Percentiles rank a stretch among this genome's conserved stretches.
Conservation (phyloP, 108 stramenopile genomes). For the Nitzschia inconspicua region DNA sequence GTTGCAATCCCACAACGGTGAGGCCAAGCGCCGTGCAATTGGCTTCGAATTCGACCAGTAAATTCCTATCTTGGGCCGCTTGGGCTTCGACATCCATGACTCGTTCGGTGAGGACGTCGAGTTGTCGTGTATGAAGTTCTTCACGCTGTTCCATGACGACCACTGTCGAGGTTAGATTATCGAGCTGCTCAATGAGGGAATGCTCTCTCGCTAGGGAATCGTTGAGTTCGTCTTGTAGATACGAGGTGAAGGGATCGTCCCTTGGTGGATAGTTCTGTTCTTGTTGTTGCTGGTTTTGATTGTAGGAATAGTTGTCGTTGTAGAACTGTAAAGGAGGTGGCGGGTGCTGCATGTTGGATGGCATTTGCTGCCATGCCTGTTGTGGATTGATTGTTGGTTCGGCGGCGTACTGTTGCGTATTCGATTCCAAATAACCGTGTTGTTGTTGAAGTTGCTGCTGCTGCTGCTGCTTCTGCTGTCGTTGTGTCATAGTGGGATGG, state of each 20-base stretch:
- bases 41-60: constrained; percentile 48
- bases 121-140: constrained; percentile 45
- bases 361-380: too few relatives aligned
- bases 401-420: too few relatives aligned
- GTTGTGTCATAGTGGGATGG: too few relatives aligned
- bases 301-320: constrained; percentile 15
- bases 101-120: constrained; percentile 74
- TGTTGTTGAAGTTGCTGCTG: too few relatives aligned
- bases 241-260: neutral
- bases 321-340: neutral
- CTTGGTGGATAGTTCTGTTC: constrained; percentile 8
- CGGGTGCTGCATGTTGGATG: too few relatives aligned
- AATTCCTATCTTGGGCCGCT: constrained; percentile 52
- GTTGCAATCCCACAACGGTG: constrained; percentile 34
- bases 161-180: constrained; percentile 39
- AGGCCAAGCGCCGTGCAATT: constrained; percentile 61
- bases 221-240: constrained; percentile 33
- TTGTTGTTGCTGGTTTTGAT: constrained; percentile 14
- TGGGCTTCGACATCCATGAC: constrained; percentile 61
- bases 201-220: constrained; percentile 27
- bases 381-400: too few relatives aligned
- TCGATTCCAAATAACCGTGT: too few relatives aligned
- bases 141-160: constrained; percentile 37
- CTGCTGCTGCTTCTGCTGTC: too few relatives aligned
- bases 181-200: constrained; percentile 27